Percentiles rank a stretch among this genome's conserved stretches.
phyloP scores from a whole-genome alignment of 2,329 filamentous ascomycete genomes.

The Apiospora arundinis region DNA sequence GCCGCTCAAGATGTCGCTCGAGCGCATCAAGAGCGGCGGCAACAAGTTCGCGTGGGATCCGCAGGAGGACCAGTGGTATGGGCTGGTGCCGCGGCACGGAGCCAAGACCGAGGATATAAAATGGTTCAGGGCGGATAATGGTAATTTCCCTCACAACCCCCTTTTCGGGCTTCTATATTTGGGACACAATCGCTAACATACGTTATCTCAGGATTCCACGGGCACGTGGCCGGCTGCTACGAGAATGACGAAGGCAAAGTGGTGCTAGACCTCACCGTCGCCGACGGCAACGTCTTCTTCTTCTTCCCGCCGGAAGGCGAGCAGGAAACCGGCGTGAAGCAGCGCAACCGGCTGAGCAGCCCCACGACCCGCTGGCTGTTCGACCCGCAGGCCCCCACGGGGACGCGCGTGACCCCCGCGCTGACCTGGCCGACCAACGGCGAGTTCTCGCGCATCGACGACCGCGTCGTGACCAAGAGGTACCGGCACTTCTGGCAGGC shows the following conservation, averaged over 20 bases:
- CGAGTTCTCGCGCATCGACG: conserved; percentile 58
- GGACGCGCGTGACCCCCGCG: conserved; percentile 45
- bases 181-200: background rate
- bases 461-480: conserved; percentile 50
- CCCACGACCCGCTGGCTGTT: conserved; percentile 50
- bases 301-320: conserved; percentile 48
- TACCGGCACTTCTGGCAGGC: conserved; percentile 56
- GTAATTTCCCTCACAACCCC: conserved; percentile 39
- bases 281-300: conserved; percentile 53
- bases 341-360: conserved; percentile 44
- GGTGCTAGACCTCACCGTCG: conserved; percentile 50
- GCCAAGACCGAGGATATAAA: conserved; percentile 58
- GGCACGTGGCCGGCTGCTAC: conserved; percentile 55
- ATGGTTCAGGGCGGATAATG: conserved; percentile 58
- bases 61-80: conserved; percentile 61
- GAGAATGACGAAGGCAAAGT: conserved; percentile 53
- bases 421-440: conserved; percentile 49
- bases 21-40: conserved; percentile 50
- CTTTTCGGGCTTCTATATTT: background rate
- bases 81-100: conserved; percentile 56
- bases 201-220: conserved; percentile 46
- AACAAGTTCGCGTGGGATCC: conserved; percentile 61
- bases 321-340: conserved; percentile 31
- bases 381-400: conserved; percentile 43
- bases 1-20: conserved; percentile 52